Evolutionary conservation across 1,139 yeast species (phyloP).

Genomic region (Debaryomycetaceae sp.): DNA sequence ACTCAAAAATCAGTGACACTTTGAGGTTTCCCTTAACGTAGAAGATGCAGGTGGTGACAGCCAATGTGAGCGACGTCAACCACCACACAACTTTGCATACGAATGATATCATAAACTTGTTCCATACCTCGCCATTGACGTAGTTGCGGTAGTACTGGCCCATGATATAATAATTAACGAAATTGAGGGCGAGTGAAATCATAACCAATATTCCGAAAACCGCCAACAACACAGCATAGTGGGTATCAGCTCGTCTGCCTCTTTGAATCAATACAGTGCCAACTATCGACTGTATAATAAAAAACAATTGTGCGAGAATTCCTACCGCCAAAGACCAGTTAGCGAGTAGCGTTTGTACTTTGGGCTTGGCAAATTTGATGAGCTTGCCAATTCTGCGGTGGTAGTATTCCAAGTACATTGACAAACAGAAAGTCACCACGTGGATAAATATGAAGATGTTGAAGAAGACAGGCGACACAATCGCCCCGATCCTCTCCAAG

Average conservation of each 20-base stretch:
- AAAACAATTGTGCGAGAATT: conserved; percentile 22
- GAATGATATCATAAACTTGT: conserved; percentile 29
- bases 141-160: conserved; percentile 28
- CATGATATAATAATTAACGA: conserved; percentile 29
- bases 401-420: conserved; percentile 27
- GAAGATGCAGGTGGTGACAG: conserved; percentile 23
- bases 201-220: conserved; percentile 23
- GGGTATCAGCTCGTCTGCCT: conserved; percentile 17
- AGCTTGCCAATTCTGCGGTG: conserved; percentile 29
- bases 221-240: conserved; percentile 23
- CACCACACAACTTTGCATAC: conserved; percentile 29
- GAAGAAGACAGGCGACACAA: conserved; percentile 23
- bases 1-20: conserved; percentile 27
- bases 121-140: conserved; percentile 30
- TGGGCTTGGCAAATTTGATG: conserved; percentile 27
- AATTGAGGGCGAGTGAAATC: conserved; percentile 22
- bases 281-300: conserved; percentile 20
- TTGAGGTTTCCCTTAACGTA: conserved; percentile 16
- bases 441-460: conserved; percentile 21
- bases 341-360: conserved; percentile 22
- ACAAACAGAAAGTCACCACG: conserved; percentile 21
- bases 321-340: conserved; percentile 23
- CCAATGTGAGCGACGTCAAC: conserved; percentile 23
- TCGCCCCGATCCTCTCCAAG: conserved; percentile 25
- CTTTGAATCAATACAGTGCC: conserved; percentile 19